Evolutionary conservation across 1,284 basidiomycete species (phyloP), one percentile per base, ranked within the genome.

Genomic region (Trametes sp.): DNA sequence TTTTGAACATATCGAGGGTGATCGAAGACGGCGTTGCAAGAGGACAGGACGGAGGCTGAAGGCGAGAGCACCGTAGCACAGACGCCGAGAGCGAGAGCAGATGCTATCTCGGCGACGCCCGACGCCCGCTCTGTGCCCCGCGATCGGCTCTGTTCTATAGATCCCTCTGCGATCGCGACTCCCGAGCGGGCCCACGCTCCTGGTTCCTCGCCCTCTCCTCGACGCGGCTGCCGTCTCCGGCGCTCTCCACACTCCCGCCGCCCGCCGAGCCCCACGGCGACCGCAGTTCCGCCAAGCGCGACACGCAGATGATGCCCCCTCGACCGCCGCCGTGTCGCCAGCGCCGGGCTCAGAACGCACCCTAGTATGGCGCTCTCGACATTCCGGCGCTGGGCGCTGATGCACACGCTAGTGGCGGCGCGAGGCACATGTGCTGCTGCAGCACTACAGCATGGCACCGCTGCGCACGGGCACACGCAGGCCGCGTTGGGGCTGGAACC

Each of bases 1-100:
- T 88, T 77, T 88, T 88, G 82, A 88, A 87, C 86, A 72, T 72
- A 23, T 55, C 44, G 45, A 19, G 19, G 24, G 24, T 33, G 44
- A 60, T 46, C 33, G 58, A 28, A 13, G 38, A 11, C 26, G 33
- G 10, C n/a, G n/a, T n/a, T n/a, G n/a, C n/a, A n/a, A n/a, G n/a
- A n/a, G 46, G 53, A 16, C 56, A 19, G 42, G 35, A 16, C 24
- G 42, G 4, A 21, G 57, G 23, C 50, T 19, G 44, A 31, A 36
- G 50, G 59, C n/a, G 56, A 28, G n/a, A 50, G 51, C 50, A 57
- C 28, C 28, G 53, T 26, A 41, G 31, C 38, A 26, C 44, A 23
- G 11, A 14, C 31, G 31, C 41, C 16, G 21, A 26, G 19, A n/a
- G 24, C 14, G 28, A 10, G 19, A 38, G 38, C 36, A 19, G 24